Conservation (phyloP, 495 filamentous ascomycete genomes). For the Aspergillus conjunctus region DNA sequence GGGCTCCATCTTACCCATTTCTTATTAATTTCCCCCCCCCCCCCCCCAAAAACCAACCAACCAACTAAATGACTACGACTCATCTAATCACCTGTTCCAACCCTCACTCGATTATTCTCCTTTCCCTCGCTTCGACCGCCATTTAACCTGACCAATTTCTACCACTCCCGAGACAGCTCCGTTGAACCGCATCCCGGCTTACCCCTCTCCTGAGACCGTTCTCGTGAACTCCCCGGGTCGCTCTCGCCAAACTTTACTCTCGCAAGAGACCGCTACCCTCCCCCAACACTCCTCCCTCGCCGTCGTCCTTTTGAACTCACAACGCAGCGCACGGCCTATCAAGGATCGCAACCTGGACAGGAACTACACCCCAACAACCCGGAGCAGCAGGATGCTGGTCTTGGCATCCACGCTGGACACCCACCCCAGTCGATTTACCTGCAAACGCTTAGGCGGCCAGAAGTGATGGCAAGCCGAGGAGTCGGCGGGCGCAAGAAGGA, state of each 20-base stretch:
- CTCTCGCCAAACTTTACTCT: not conserved
- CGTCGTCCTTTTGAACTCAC: not conserved
- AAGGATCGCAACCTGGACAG: not conserved
- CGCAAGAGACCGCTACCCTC: not conserved
- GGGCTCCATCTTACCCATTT: too few species aligned
- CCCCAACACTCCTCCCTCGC: not conserved
- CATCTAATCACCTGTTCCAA: not conserved
- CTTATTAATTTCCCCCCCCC: too few species aligned
- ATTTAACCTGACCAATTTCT: slow-evolving; percentile 14
- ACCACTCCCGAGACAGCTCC: not conserved
- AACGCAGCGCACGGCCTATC: not conserved
- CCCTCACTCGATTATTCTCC: not conserved
- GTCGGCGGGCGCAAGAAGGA: slow-evolving; percentile 28
- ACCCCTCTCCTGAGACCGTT: not conserved
- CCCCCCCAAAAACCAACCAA: not conserved
- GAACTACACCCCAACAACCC: not conserved
- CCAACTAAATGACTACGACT: not conserved
- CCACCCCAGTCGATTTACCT: slow-evolving; percentile 9
- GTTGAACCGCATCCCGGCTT: not conserved
- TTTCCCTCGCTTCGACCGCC: slow-evolving; percentile 7
- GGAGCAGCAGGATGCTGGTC: slow-evolving; percentile 23
- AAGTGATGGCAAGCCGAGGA: slow-evolving; percentile 36
- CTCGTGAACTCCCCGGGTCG: not conserved
- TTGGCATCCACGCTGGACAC: slow-evolving; percentile 13
- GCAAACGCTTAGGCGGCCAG: slow-evolving; percentile 7